Conservation (phyloP, 768 basidiomycete genomes). For the Dendrothele bispora region DNA sequence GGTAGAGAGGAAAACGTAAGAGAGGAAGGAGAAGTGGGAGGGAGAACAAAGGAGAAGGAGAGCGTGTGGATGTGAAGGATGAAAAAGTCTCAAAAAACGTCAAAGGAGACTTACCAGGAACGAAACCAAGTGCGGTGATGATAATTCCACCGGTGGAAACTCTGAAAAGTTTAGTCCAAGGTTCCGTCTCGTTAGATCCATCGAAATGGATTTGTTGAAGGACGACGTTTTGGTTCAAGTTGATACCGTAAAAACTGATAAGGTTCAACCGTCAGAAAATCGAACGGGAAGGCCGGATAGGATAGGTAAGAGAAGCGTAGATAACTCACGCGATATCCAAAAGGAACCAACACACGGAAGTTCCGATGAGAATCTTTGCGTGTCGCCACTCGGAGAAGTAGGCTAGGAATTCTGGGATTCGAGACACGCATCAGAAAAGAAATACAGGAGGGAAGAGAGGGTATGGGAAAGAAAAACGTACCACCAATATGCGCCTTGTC, state of each 20-base stretch:
- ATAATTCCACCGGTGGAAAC: slow-evolving; percentile 69
- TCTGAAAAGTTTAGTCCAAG: slow-evolving; percentile 70
- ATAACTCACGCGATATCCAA: slow-evolving; percentile 63
- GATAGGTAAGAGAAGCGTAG: neutral
- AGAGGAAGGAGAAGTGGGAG: neutral
- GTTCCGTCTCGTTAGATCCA: slow-evolving; percentile 51
- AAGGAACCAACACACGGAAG: slow-evolving; percentile 71
- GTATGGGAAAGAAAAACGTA: no score
- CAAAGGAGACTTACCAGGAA: slow-evolving; percentile 59
- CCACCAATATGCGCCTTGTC: slow-evolving; percentile 7
- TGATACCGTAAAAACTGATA: slow-evolving; percentile 71
- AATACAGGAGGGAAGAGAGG: no score
- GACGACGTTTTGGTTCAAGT: slow-evolving; percentile 74
- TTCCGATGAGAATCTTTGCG: slow-evolving; percentile 64
- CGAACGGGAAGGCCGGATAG: neutral
- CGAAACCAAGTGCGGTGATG: slow-evolving; percentile 73
- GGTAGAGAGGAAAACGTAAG: no score
- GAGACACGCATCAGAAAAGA: neutral
- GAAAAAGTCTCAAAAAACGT: no score
- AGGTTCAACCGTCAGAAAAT: neutral
- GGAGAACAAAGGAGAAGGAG: neutral
- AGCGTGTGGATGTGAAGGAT: neutral
- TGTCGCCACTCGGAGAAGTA: slow-evolving; percentile 80
- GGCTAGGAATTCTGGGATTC: slow-evolving; percentile 48
- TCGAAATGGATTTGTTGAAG: slow-evolving; percentile 71